These are phyloP conservation scores for Boechera stricta DNA, from an alignment of 345 rosid genomes.

Conservation along the genomic window DNA sequence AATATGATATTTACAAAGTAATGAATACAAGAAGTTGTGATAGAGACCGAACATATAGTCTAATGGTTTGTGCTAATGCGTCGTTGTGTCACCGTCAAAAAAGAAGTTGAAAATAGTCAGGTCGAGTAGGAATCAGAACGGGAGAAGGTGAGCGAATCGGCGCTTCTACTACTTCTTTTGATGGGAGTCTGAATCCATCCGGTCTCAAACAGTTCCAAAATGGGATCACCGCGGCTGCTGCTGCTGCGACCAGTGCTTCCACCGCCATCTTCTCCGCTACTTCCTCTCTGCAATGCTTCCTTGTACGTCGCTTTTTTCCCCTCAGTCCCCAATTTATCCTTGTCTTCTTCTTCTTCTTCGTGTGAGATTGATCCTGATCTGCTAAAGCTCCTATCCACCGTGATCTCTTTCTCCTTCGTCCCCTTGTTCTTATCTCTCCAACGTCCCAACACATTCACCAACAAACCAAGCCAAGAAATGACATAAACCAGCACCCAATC, in stretches of 20 bases:
- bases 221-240: slow-evolving; percentile 42
- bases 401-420: slow-evolving; percentile 64
- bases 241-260: slow-evolving; percentile 30
- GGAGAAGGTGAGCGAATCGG: slow-evolving; percentile 30
- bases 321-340: not conserved
- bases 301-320: slow-evolving; percentile 49
- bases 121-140: slow-evolving; percentile 37
- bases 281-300: slow-evolving; percentile 61
- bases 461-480: slow-evolving; percentile 52
- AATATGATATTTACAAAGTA: slow-evolving; percentile 23
- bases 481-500: slow-evolving; percentile 44
- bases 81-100: too few relatives aligned
- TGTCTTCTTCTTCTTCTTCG: slow-evolving; percentile 22
- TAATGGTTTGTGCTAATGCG: not conserved
- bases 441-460: slow-evolving; percentile 32
- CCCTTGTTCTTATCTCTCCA: slow-evolving; percentile 46
- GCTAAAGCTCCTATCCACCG: slow-evolving; percentile 46
- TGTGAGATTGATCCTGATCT: slow-evolving; percentile 38
- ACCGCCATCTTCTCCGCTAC: slow-evolving; percentile 36
- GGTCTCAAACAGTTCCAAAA: slow-evolving; percentile 59
- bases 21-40: not conserved
- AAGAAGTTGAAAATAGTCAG: not conserved
- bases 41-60: not conserved
- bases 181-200: slow-evolving; percentile 56
- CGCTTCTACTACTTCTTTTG: slow-evolving; percentile 35